Base-by-base conservation (phyloP, 768 basidiomycete genomes). In the Mrakia blollopis region DNA sequence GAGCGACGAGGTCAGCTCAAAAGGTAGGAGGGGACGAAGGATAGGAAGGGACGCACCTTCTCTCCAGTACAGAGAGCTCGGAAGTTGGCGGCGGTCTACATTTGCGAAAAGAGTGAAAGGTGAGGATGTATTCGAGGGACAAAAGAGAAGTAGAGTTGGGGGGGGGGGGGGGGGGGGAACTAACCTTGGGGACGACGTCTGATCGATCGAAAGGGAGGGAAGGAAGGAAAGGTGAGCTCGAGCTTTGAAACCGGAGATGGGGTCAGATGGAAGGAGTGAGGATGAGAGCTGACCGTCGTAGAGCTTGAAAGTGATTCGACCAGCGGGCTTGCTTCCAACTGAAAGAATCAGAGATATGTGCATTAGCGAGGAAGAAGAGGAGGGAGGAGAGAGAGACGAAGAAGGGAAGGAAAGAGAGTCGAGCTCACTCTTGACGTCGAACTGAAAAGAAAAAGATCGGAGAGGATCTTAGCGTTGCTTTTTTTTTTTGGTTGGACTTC, bases 51-150 rank as follows among this genome's bases (percentile, higher is more conserved):
- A 16, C 39, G 79, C 80, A 74, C 75, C 52, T 78, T 80, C 78
- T 82, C 79, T 61, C 92, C 91, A 9, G 89, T 88, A 11, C 90
- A 88, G 65, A 94, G 87, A 81, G 91, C 89, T 73, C 92, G 89
- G 86, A 94, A 94, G 86, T 94, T 84, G 79, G 82, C 82, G 25
- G 84, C 81, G 28, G 84, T 84, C 83, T 82, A 18, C n/a, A n/a
- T n/a, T n/a, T n/a, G n/a, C n/a, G 21, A 21, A 13, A 44, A 1
- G 32, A 3, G 39, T 4, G n/a, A 10, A 41, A 11, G 39, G 18
- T 32, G 30, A 3, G 39, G 37, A 28, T 41, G 16, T 10, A 44
- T n/a, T n/a, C 1, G 39, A 30, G 11, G 30, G 47, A 7, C 16
- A 21, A 2, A 18, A 50, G 47, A 4, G 18, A 50, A 21, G 11